phyloP scores from a whole-genome alignment of 2,329 filamentous ascomycete genomes.

The Aureobasidium sp. region DNA sequence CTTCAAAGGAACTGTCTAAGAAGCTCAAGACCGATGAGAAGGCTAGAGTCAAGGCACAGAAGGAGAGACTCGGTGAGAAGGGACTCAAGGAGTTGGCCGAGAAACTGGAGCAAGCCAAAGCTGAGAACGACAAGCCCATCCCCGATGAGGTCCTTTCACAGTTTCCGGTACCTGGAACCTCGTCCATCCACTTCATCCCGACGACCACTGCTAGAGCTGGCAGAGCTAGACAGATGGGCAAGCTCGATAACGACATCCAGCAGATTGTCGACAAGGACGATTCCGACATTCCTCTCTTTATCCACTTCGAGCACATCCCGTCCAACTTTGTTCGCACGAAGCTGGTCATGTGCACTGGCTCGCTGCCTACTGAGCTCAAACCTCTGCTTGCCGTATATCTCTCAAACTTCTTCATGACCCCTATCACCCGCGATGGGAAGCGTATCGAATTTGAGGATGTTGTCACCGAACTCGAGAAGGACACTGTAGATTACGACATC shows the following conservation, averaged over 20 bases:
- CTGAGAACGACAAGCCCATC: constrained; percentile 80
- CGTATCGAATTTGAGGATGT: constrained; percentile 83
- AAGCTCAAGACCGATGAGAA: constrained; percentile 77
- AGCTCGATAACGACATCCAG: constrained; percentile 62
- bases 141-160: constrained; percentile 71
- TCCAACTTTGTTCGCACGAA: constrained; percentile 87
- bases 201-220: constrained; percentile 79
- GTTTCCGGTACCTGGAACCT: constrained; percentile 74
- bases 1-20: constrained; percentile 69
- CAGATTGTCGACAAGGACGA: constrained; percentile 63
- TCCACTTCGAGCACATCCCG: constrained; percentile 94
- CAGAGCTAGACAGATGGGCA: constrained; percentile 62
- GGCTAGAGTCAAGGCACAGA: constrained; percentile 67
- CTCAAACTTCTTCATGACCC: constrained; percentile 91
- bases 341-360: constrained; percentile 68
- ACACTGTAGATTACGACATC: constrained; percentile 78
- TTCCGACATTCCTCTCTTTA: constrained; percentile 63
- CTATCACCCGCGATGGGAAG: constrained; percentile 67
- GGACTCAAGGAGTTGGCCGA: constrained; percentile 68
- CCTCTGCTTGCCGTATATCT: constrained; percentile 78
- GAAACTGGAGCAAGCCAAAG: constrained; percentile 73
- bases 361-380: constrained; percentile 71
- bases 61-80: constrained; percentile 69
- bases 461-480: constrained; percentile 80
- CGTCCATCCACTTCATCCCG: constrained; percentile 91